These are phyloP conservation scores for Cryptococcus sp. DNA, from an alignment of 1,284 basidiomycete genomes.

Conservation along the genomic window DNA sequence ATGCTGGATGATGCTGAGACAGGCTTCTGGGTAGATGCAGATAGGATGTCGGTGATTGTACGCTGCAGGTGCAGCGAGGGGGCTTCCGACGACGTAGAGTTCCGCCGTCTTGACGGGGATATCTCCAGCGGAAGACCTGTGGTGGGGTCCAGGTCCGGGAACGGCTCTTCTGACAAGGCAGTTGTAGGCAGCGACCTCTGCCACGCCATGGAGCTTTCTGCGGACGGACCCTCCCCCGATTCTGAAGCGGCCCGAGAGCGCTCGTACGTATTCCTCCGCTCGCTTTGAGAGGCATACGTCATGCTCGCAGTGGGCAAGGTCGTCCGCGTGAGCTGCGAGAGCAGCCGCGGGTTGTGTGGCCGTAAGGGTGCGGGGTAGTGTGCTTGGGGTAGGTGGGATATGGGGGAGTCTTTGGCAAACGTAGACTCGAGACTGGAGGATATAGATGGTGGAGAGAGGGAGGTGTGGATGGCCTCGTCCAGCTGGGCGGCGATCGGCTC, in stretches of 20 bases:
- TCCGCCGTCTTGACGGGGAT: conserved; percentile 3
- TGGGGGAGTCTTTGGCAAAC: conserved; percentile 16
- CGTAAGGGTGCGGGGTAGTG: conserved; percentile 24
- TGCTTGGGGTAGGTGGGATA: conserved; percentile 27
- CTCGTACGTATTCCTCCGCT: conserved; percentile 3
- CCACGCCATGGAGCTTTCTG: conserved; percentile 25
- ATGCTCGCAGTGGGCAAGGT: conserved; percentile 37
- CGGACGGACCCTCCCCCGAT: conserved; percentile 3
- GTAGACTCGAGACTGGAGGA: conserved; percentile 22
- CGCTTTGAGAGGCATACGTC: conserved; percentile 21
- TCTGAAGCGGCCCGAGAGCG: background rate
- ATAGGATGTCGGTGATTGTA: conserved; percentile 39
- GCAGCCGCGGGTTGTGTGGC: conserved; percentile 28
- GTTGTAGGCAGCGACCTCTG: conserved; percentile 16
- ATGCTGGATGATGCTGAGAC: conserved; percentile 2
- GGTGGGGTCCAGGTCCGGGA: conserved; percentile 43
- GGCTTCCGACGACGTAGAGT: conserved; percentile 12
- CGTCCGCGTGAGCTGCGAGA: conserved; percentile 36
- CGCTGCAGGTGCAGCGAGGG: conserved; percentile 41
- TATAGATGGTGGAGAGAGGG: conserved; percentile 19
- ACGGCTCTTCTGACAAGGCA: conserved; percentile 22
- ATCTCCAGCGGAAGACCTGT: conserved; percentile 35
- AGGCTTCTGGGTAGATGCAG: conserved; percentile 9
- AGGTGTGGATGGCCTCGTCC: conserved; percentile 35
- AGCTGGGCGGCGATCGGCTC: conserved; percentile 16